phyloP scores from a whole-genome alignment of 225 moss, liverwort and hornwort species.

The Rhytidiadelphus loreus region DNA sequence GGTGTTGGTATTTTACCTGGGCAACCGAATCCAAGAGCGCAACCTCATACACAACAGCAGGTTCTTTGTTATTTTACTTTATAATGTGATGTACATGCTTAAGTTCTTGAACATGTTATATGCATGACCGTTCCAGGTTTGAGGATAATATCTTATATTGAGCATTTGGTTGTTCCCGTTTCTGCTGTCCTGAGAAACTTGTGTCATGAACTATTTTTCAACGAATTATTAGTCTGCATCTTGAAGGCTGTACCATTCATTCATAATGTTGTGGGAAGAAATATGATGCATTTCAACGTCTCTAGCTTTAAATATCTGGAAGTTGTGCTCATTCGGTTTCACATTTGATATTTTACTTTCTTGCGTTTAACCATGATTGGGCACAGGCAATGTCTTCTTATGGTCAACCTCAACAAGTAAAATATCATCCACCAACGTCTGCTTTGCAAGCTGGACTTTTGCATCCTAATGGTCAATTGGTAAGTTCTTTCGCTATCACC shows the following conservation, averaged over 20 bases:
- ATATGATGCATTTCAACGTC: background rate
- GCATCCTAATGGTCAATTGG: conserved; percentile 66
- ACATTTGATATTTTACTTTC: background rate
- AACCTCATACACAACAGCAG: conserved; percentile 70
- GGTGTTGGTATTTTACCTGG: conserved; percentile 58
- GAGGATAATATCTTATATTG: background rate
- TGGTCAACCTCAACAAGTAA: conserved; percentile 64
- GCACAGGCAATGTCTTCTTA: conserved; percentile 21
- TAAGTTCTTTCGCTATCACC: conserved; percentile 2
- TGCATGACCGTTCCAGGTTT: background rate
- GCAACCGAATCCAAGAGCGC: conserved; percentile 50
- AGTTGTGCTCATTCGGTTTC: background rate
- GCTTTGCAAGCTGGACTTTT: conserved; percentile 67
- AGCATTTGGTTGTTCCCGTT: background rate
- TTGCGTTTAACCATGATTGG: conserved; percentile 5
- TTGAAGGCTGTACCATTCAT: background rate
- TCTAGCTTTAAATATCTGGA: background rate
- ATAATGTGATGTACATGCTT: background rate
- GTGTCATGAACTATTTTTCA: background rate
- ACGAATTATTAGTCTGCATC: background rate
- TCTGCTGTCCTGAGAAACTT: background rate
- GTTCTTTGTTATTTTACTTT: background rate
- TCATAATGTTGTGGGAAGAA: background rate
- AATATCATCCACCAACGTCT: conserved; percentile 60
- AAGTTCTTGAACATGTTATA: background rate